Base-by-base conservation (phyloP, 2,329 filamentous ascomycete species). In the Alternaria metachromatica region DNA sequence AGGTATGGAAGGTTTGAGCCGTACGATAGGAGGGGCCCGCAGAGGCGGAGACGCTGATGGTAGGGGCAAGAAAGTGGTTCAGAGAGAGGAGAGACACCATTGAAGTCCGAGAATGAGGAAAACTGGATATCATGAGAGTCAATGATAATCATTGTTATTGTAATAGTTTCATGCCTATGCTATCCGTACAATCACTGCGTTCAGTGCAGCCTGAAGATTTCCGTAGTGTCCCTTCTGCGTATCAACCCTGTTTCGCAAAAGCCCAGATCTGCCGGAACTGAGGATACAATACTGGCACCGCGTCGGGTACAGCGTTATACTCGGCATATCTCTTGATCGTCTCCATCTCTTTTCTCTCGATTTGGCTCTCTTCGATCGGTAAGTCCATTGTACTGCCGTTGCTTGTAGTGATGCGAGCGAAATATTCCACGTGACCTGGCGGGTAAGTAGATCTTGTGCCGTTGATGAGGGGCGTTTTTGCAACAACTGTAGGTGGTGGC, bases 221-320 rank as follows among this genome's bases (percentile, higher is more conserved):
- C 25, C 28, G 6, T n/a, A 7, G 10, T 44, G 11, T n/a, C 7
- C 18, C 20, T 13, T 15, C 20, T 6, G 5, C 15, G 10, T 9
- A 25, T 55, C 20, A 68, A 5, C 53, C 55, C 43, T 57, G 56
- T 28, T 59, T 61, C 12, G 59, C 66, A 21, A 69, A 67, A 25
- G 53, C 58, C 20, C 61, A 60, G n/a, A 69, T 55, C 50, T 62
- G 33, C 7, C 63, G 55, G 20, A 65, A 65, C 18, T 65, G 60
- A 6, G 26, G 30, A 7, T 63, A 65, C 5, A 55, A 43, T 6
- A 65, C 41, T 15, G 46, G 55, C 9, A 33, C 43, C 15, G 45
- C 51, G 13, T 53, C 13, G 7, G 46, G 45, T n/a, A 53, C 30
- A 30, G 60, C 60, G 10, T 63, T 65, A 46, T 58, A 66, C 21